These are phyloP conservation scores for Penicillium sp. DNA, from an alignment of 2,329 filamentous ascomycete genomes.

Conservation along the genomic window DNA sequence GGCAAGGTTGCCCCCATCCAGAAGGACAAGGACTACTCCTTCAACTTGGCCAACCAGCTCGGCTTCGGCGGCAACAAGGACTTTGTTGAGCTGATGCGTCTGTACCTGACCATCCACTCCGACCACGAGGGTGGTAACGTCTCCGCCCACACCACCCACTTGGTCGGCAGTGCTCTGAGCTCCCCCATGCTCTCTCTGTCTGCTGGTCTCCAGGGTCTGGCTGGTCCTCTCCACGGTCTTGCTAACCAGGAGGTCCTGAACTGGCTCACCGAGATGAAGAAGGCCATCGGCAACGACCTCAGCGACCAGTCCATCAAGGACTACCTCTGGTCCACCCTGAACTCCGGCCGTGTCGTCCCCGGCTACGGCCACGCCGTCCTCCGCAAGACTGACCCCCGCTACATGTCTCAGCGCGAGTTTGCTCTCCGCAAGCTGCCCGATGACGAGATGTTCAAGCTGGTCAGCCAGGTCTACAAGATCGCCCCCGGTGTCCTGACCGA, in stretches of 20 bases:
- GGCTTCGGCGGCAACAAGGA: slow-evolving; percentile 91
- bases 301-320: slow-evolving; percentile 95
- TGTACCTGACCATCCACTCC: slow-evolving; percentile 99
- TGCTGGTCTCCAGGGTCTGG: slow-evolving; percentile 95
- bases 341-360: slow-evolving; percentile 89
- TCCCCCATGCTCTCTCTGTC: slow-evolving; percentile 95
- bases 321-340: slow-evolving; percentile 98
- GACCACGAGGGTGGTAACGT: slow-evolving; percentile 99
- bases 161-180: slow-evolving; percentile 93
- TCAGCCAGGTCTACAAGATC: slow-evolving; percentile 99
- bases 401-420: slow-evolving; percentile 96
- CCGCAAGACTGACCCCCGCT: slow-evolving; percentile 98
- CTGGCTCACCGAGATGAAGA: slow-evolving; percentile 99
- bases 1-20: slow-evolving; percentile 93
- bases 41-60: slow-evolving; percentile 99
- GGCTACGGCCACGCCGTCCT: slow-evolving; percentile 98
- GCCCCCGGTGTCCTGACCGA: slow-evolving; percentile 94
- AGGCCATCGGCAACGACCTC: slow-evolving; percentile 83
- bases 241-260: slow-evolving; percentile 99
- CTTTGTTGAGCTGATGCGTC: slow-evolving; percentile 96
- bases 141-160: slow-evolving; percentile 94
- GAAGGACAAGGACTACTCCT: slow-evolving; percentile 99
- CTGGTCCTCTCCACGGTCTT: slow-evolving; percentile 95
- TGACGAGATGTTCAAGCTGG: slow-evolving; percentile 99
- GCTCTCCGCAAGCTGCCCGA: slow-evolving; percentile 88